These are phyloP conservation scores for Spergularia azorica DNA, from an alignment of 179 eudicot species.

Conservation along the genomic window DNA sequence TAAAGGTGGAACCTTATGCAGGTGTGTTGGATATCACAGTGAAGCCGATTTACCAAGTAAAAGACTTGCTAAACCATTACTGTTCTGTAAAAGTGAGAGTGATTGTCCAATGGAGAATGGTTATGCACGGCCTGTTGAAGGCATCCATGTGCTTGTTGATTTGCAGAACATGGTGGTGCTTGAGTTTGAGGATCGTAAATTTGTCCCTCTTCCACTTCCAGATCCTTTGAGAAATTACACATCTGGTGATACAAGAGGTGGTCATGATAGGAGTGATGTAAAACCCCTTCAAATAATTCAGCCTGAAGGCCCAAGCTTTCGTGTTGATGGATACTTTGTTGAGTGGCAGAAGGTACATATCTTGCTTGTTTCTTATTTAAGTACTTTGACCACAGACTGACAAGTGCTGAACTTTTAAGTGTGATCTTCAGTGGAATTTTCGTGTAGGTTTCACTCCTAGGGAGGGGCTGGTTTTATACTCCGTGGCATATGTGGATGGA, in stretches of 20 bases:
- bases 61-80: constrained; percentile 94
- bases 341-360: constrained; percentile 88
- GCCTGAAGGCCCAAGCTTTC: constrained; percentile 98
- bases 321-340: constrained; percentile 77
- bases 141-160: constrained; percentile 91
- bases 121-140: constrained; percentile 99
- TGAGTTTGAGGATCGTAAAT: constrained; percentile 92
- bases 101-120: constrained; percentile 98
- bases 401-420: constrained; percentile 4
- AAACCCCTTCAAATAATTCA: constrained; percentile 80
- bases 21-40: constrained; percentile 96
- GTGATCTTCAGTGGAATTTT: constrained; percentile 42
- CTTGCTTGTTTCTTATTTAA: background rate
- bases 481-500: constrained; percentile 89
- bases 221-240: constrained; percentile 97
- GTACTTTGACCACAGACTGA: background rate
- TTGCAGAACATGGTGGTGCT: constrained; percentile 89
- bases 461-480: constrained; percentile 82
- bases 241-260: constrained; percentile 90
- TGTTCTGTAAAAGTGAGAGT: constrained; percentile 91
- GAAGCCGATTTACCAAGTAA: constrained; percentile 88
- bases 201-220: constrained; percentile 93
- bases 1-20: constrained; percentile 28
- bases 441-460: constrained; percentile 74
- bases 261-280: constrained; percentile 89